phyloP scores from a whole-genome alignment of 805 yeast genomes.

The Kodamaea fukazawae region DNA sequence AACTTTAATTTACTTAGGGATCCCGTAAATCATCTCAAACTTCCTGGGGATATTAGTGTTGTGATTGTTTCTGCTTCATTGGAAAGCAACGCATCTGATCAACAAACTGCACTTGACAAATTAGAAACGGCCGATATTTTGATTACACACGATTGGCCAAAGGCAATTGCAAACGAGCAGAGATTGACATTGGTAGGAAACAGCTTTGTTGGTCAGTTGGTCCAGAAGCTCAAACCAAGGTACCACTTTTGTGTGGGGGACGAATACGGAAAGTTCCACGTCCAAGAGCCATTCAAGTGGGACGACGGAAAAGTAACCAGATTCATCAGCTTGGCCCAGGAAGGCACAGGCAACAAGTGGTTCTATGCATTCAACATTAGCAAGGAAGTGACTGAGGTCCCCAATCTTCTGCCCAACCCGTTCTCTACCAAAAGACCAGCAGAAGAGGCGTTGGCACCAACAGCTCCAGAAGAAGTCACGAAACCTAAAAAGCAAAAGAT shows the following conservation, averaged over 20 bases:
- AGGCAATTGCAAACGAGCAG: conserved; percentile 44
- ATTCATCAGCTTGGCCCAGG: conserved; percentile 62
- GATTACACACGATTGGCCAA: conserved; percentile 61
- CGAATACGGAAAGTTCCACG: conserved; percentile 47
- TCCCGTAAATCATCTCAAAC: conserved; percentile 34
- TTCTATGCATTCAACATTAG: conserved; percentile 62
- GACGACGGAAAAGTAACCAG: conserved; percentile 47
- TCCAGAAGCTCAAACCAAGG: conserved; percentile 49
- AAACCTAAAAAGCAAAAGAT: conserved; percentile 25
- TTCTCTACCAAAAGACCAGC: conserved; percentile 17
- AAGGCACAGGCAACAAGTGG: conserved; percentile 58
- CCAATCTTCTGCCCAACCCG: conserved; percentile 23
- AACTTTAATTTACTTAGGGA: conserved; percentile 30
- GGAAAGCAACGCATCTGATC: conserved; percentile 4
- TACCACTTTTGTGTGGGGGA: conserved; percentile 65
- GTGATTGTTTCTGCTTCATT: conserved; percentile 40
- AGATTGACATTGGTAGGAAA: conserved; percentile 46
- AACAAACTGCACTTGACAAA: conserved; percentile 10
- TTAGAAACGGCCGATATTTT: conserved; percentile 47
- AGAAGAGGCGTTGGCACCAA: conserved; percentile 13
- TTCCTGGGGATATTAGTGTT: conserved; percentile 45
- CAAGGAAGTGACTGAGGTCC: conserved; percentile 15
- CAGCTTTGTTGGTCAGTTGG: conserved; percentile 43
- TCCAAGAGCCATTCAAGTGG: conserved; percentile 61
- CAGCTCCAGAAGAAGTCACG: background rate